Conservation (phyloP, 192 early-diverging fungal genomes). For the Coemansia sp. region DNA sequence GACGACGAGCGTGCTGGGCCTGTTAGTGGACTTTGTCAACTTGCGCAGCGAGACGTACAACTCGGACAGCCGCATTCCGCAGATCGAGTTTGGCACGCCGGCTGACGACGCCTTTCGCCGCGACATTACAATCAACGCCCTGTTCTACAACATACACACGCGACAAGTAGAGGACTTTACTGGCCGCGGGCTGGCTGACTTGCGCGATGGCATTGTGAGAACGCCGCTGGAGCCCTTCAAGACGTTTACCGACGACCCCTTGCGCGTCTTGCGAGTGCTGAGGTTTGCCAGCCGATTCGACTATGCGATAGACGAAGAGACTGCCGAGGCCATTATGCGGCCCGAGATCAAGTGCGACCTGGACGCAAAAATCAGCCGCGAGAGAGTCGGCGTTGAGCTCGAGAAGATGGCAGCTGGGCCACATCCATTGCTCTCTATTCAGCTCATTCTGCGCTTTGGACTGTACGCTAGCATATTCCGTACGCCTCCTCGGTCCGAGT, state of each 20-base stretch:
- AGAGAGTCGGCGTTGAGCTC: constrained; percentile 88
- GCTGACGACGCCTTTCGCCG: constrained; percentile 86
- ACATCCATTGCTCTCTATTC: constrained; percentile 55
- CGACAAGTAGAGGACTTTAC: constrained; percentile 84
- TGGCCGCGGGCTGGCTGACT: constrained; percentile 69
- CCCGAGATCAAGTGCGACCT: constrained; percentile 62
- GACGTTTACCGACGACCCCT: constrained; percentile 93
- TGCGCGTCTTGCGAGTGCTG: constrained; percentile 90
- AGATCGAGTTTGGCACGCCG: constrained; percentile 82
- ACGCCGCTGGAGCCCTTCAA: constrained; percentile 87
- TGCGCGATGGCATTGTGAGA: constrained; percentile 68
- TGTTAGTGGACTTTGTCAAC: constrained; percentile 92
- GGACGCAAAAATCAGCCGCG: constrained; percentile 81
- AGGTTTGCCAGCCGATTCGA: constrained; percentile 92
- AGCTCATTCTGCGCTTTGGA: constrained; percentile 47
- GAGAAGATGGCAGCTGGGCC: constrained; percentile 86
- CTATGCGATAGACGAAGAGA: constrained; percentile 70
- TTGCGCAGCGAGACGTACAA: constrained; percentile 88
- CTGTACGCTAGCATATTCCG: constrained; percentile 43
- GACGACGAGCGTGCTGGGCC: constrained; percentile 75
- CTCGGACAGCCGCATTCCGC: constrained; percentile 78
- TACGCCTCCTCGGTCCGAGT: constrained; percentile 8
- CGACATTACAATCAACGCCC: constrained; percentile 97
- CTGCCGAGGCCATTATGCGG: constrained; percentile 59
- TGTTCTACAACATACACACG: constrained; percentile 96